A percentile compares a stretch with the other conserved stretches of the same genome.
Evolutionary conservation across 2,329 filamentous ascomycete genomes (phyloP).

Genomic region (Trichoderma gracile): DNA sequence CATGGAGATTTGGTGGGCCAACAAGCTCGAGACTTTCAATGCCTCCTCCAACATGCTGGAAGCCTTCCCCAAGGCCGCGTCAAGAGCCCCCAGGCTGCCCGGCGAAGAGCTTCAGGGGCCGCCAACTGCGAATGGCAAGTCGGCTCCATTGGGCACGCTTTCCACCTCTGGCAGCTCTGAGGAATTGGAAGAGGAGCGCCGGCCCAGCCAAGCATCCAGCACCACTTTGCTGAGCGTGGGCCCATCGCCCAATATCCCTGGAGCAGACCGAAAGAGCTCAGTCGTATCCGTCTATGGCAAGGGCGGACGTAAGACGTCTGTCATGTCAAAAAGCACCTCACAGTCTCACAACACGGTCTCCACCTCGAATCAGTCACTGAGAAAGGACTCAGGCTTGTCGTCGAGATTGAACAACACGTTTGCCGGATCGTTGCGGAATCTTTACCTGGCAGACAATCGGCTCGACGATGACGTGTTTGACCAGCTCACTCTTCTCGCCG

Average conservation of each 20-base stretch:
- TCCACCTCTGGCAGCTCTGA: constrained; percentile 72
- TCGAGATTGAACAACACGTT: constrained; percentile 82
- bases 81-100: constrained; percentile 64
- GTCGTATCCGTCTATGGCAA: constrained; percentile 78
- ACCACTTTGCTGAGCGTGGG: constrained; percentile 70
- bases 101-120: constrained; percentile 47
- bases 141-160: constrained; percentile 45
- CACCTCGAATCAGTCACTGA: constrained; percentile 56
- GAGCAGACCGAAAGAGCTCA: constrained; percentile 73
- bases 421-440: constrained; percentile 76
- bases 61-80: constrained; percentile 83
- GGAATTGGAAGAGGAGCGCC: constrained; percentile 67
- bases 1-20: constrained; percentile 93
- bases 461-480: constrained; percentile 95
- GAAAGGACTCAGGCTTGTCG: constrained; percentile 89
- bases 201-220: constrained; percentile 82
- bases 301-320: constrained; percentile 80
- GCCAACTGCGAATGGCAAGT: constrained; percentile 45
- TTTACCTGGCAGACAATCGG: constrained; percentile 91
- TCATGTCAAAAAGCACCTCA: constrained; percentile 64
- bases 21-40: constrained; percentile 86
- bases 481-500: constrained; percentile 77
- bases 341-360: constrained; percentile 47
- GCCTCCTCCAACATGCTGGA: constrained; percentile 93
- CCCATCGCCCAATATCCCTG: constrained; percentile 65